These are phyloP conservation scores for Vanilla planifolia DNA, from an alignment of 106 monocot species.

Conservation along the genomic window DNA sequence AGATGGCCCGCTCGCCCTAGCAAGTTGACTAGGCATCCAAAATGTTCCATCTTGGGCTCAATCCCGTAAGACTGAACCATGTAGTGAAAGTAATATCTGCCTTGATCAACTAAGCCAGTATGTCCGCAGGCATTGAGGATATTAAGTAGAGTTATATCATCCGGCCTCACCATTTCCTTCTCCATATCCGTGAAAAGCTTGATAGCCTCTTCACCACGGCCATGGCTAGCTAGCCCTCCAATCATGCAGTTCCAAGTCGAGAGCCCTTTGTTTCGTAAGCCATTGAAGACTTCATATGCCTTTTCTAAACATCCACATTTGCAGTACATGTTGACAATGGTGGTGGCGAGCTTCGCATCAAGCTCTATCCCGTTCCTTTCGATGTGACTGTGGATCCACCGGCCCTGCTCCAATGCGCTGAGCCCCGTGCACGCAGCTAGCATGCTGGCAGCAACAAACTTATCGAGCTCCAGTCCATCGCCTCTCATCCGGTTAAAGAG, in stretches of 20 bases:
- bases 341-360: conserved; percentile 57
- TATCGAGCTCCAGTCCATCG: conserved; percentile 36
- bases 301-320: conserved; percentile 73
- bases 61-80: conserved; percentile 35
- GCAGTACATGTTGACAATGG: conserved; percentile 84
- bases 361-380: conserved; percentile 31
- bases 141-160: conserved; percentile 63
- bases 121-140: conserved; percentile 76
- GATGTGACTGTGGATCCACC: conserved; percentile 52
- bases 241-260: conserved; percentile 86
- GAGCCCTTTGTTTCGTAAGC: conserved; percentile 24
- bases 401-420: conserved; percentile 53
- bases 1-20: conserved; percentile 61
- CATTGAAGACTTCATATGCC: conserved; percentile 49
- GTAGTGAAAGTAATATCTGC: conserved; percentile 39
- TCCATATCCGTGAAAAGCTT: conserved; percentile 57
- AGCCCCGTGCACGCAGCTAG: conserved; percentile 63
- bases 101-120: conserved; percentile 46
- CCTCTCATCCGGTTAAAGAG: conserved; percentile 48
- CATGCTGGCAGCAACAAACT: conserved; percentile 57
- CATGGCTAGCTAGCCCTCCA: conserved; percentile 63
- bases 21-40: conserved; percentile 76
- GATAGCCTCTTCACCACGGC: conserved; percentile 39
- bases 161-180: conserved; percentile 37
- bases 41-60: conserved; percentile 69